Percentiles rank a stretch among this genome's conserved stretches.
Evolutionary conservation across 371 early-diverging fungal species (phyloP).

Genomic region (Phascolomyces articulosus): DNA sequence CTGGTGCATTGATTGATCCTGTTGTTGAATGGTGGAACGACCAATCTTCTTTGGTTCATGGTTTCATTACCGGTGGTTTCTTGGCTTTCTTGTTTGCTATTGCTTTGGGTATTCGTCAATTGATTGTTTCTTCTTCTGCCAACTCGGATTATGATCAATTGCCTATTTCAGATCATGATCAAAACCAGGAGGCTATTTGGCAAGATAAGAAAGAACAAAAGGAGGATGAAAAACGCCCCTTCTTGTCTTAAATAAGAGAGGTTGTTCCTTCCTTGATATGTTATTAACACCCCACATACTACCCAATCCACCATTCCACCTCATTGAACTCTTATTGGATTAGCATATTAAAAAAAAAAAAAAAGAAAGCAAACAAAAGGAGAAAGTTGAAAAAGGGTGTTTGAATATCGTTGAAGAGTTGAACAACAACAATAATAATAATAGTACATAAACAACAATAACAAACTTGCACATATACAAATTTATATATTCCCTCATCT

Average conservation of each 20-base stretch:
- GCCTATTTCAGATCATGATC: conserved; percentile 16
- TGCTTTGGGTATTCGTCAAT: conserved; percentile 29
- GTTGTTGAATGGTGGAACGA: conserved; percentile 43
- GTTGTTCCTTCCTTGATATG: too few species aligned
- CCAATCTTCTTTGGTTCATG: conserved; percentile 22
- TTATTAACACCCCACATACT: too few species aligned
- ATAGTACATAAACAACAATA: too few species aligned
- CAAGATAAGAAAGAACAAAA: conserved; percentile 27
- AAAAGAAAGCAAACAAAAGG: too few species aligned
- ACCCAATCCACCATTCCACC: too few species aligned
- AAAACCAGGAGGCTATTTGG: conserved; percentile 24
- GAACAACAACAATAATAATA: too few species aligned
- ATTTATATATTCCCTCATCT: too few species aligned
- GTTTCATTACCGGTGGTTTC: conserved; percentile 31
- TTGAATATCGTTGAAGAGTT: too few species aligned
- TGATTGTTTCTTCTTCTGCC: conserved; percentile 22
- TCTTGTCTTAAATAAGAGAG: conserved; percentile 18
- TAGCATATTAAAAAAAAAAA: too few species aligned
- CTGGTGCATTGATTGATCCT: conserved; percentile 27
- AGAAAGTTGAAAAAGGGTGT: too few species aligned
- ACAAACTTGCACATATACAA: too few species aligned
- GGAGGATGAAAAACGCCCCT: conserved; percentile 41
- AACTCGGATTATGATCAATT: conserved; percentile 20
- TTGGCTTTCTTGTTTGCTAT: conserved; percentile 30
- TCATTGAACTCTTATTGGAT: too few species aligned